Evolutionary conservation across 2,329 filamentous ascomycete species (phyloP), one percentile per base, ranked within the genome.

Genomic region (Neophaeococcomyces aloes): DNA sequence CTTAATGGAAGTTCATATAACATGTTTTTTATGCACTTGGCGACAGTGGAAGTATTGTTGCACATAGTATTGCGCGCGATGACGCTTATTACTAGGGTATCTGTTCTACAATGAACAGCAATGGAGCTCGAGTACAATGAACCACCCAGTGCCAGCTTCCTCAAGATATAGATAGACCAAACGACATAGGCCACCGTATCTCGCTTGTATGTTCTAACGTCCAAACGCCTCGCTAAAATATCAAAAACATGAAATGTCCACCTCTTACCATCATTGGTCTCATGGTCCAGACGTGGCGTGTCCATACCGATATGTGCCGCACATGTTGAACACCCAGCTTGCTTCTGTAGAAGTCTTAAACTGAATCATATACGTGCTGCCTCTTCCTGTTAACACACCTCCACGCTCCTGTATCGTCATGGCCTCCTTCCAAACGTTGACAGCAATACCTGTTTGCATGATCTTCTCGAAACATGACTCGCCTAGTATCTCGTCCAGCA

Each of bases 381-480:
- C 74, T 48, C 67, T 69, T 21, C 71, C 73, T 25, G 69, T 70
- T 3, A 77, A 74, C 27, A 79, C 78, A 19, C 77, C 79, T 3
- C 70, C 71, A 41, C 71, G 66, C 23, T 68, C 67, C 0, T 75
- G 70, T 38, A 71, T 62, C 18, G 76, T 75, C 50, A 80, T 75
- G 38, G 78, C 78, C 53, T 86, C 79, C 60, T 91, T 83, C 78
- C 86, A 91, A 29, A 95, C 82, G 52, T 83, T 88, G 44, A 94
- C 79, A 1, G 91, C 85, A 56, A 95, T 89, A 36, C 88, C 88
- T 27, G 84, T 83, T 52, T 83, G 78, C 4, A 86, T 88, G 48
- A 94, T 78, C 14, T 84, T 71, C 53, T 88, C 83, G 64, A 94
- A 93, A 57, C 84, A 88, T 45, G 78, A 83, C 59, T 87, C 86